Base-by-base conservation (phyloP, 352 stramenopile genomes). In the Globisporangium paroecandrum region DNA sequence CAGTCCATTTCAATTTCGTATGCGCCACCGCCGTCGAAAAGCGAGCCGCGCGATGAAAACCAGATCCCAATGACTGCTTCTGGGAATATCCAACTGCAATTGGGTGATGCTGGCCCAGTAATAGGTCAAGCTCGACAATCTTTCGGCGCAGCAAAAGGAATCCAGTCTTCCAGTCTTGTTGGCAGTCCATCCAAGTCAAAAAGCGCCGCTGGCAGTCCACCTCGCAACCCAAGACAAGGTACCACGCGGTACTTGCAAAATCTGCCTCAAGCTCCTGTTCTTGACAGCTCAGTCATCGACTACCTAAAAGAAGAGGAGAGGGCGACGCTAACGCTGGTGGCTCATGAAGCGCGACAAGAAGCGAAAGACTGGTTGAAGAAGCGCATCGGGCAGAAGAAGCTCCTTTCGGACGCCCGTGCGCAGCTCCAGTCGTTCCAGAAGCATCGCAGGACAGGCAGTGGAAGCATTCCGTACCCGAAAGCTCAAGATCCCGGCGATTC, bases 321-420 rank as follows among this genome's bases (percentile, higher is more conserved):
- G 15, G 69, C 82, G 36, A 91, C 86, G 0, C 56, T 94, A 65
- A 88, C 74, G 8, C 66, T 93, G 18, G 82, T 94, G 24, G 84
- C 83, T 9, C 74, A 90, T 9, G 81, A 94, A 66, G 84, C 86
- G 12, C 79, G 82, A 9, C 71, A 68, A 12, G 84, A 93, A 34
- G 86, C 83, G 4, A 76, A 83, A 29, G 81, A 86, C 41, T 94
- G 84, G 86, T 73, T 94, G 12, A 74, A 76, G 4, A 93, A 94
- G 47, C 79, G 84, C 24, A 88, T 86, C 56, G 84, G 86, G 8
- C 81, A 91, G 63, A 90, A 90, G 68, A 92, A 92, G 55, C 65
- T 94, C 13, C 62, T 94, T 0, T 89, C 81, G 3, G 85, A 94
- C 64, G 79, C 85, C 0, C 76, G 83, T 53, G 77, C 77, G 7